These are phyloP conservation scores for Aureobasidium sp. DNA, from an alignment of 2,329 filamentous ascomycete species.

Conservation along the genomic window DNA sequence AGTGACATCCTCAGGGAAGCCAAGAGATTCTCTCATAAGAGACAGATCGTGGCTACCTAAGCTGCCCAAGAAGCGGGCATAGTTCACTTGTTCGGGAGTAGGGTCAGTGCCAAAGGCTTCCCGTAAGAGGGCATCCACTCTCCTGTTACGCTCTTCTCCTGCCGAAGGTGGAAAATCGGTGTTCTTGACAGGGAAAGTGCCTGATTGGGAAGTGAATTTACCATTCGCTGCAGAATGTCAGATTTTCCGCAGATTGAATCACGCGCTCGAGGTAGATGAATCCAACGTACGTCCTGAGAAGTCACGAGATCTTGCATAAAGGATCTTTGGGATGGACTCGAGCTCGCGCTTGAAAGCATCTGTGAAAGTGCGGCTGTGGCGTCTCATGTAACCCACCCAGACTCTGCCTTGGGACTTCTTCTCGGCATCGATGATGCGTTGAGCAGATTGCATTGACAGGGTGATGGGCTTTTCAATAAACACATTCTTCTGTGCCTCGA, in stretches of 20 bases:
- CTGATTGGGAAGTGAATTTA: conserved; percentile 42
- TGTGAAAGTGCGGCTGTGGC: conserved; percentile 52
- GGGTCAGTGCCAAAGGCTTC: conserved; percentile 31
- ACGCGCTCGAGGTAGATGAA: not conserved
- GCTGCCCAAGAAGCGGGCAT: conserved; percentile 40
- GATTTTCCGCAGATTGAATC: not conserved
- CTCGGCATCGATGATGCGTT: conserved; percentile 46
- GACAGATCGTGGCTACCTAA: conserved; percentile 50
- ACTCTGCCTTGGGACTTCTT: conserved; percentile 37
- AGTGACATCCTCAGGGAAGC: conserved; percentile 41
- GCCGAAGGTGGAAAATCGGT: conserved; percentile 34
- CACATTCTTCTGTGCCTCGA: conserved; percentile 49
- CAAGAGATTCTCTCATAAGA: conserved; percentile 48
- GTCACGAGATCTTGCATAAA: conserved; percentile 49
- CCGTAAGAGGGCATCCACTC: conserved; percentile 25
- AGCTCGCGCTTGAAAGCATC: conserved; percentile 49
- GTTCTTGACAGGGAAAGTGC: conserved; percentile 41
- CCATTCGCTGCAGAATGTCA: conserved; percentile 37
- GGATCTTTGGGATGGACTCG: conserved; percentile 43
- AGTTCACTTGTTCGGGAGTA: conserved; percentile 26
- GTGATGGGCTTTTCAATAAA: conserved; percentile 56
- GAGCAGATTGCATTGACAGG: conserved; percentile 41
- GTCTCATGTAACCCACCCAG: conserved; percentile 56
- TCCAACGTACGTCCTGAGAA: conserved; percentile 39
- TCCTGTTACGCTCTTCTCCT: conserved; percentile 20